These are phyloP conservation scores for Anthracocystis setariae DNA, from an alignment of 1,284 basidiomycete genomes.

Conservation along the genomic window DNA sequence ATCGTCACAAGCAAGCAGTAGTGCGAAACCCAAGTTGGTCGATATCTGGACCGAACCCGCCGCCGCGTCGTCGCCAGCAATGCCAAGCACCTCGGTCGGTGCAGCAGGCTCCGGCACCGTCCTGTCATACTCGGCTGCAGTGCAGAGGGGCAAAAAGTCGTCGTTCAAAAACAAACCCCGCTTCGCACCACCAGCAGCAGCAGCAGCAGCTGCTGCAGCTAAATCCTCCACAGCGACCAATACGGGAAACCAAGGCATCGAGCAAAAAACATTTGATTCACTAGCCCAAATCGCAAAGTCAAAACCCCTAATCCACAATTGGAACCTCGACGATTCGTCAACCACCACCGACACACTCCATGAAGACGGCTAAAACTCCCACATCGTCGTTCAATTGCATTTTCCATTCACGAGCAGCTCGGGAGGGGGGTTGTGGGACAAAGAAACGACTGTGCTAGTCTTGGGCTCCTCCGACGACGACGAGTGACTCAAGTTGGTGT, in stretches of 20 bases:
- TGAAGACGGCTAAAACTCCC: not conserved
- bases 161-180: not conserved
- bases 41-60: constrained; percentile 28
- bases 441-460: no score
- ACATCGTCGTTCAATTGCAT: not conserved
- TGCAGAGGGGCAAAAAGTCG: constrained; percentile 15
- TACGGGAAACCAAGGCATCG: constrained; percentile 4
- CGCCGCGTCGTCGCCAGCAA: not conserved
- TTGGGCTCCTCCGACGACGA: no score
- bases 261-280: constrained; percentile 25
- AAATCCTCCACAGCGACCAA: no score
- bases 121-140: constrained; percentile 34
- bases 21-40: constrained; percentile 14
- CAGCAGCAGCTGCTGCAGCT: not conserved
- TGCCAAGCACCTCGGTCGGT: no score
- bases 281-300: constrained; percentile 3
- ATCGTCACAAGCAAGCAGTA: not conserved
- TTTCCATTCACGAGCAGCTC: no score
- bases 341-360: no score
- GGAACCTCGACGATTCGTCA: constrained; percentile 24
- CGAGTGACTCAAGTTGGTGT: no score
- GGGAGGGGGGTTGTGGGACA: no score
- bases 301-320: constrained; percentile 26
- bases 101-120: not conserved
- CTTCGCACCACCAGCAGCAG: constrained; percentile 2